Percentiles rank a stretch among this genome's conserved stretches.
Conservation (phyloP, 23 red algal genomes). For the Gracilariopsis chorda region DNA sequence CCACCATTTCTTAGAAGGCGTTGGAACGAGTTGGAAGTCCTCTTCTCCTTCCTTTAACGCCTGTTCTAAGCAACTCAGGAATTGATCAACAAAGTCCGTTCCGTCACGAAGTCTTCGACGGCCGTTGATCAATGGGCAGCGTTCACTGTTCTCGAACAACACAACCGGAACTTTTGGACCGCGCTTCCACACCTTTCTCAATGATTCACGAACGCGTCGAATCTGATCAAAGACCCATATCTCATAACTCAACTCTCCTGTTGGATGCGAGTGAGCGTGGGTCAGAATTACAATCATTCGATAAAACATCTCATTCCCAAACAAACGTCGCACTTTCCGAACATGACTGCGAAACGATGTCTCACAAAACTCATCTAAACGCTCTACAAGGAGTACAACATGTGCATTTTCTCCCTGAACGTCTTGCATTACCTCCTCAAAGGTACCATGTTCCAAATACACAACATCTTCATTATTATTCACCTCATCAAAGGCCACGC, state of each 20-base stretch:
- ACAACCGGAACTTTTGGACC: constrained; percentile 21
- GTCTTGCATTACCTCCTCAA: neutral
- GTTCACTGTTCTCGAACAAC: constrained; percentile 31
- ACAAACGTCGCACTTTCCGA: neutral
- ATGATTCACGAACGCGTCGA: neutral
- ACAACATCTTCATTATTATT: neutral
- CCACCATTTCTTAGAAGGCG: constrained; percentile 25
- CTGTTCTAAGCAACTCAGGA: neutral
- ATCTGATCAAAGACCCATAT: constrained; percentile 44
- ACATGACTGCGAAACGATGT: neutral
- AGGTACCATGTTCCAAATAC: neutral
- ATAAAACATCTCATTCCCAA: constrained; percentile 23
- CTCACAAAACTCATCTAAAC: constrained; percentile 44
- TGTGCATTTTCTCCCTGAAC: constrained; percentile 24
- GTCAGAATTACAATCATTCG: constrained; percentile 47
- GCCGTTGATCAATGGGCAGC: neutral
- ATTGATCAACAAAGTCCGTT: neutral
- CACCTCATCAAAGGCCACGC: constrained; percentile 4
- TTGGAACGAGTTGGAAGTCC: neutral
- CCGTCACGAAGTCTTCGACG: neutral
- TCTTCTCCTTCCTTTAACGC: neutral
- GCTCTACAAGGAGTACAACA: constrained; percentile 13
- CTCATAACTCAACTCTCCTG: constrained; percentile 3
- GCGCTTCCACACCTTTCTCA: neutral
- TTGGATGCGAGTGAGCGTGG: constrained; percentile 11